Conservation (phyloP, 1,284 basidiomycete genomes). For the Moesziomyces aphidis region DNA sequence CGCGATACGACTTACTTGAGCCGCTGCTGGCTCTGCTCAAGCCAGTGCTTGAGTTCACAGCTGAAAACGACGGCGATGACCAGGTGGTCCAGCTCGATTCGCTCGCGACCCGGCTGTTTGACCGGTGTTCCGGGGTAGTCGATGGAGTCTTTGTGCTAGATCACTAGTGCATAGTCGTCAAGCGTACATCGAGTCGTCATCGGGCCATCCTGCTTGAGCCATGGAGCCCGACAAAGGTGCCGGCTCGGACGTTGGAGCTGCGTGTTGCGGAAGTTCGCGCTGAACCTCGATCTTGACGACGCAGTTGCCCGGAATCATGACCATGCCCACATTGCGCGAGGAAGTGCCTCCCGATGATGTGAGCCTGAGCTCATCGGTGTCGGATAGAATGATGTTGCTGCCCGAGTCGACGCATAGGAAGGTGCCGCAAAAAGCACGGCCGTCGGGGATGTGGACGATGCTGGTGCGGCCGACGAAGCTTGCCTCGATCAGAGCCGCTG, state of each 20-base stretch:
- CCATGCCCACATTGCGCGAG: slow-evolving; percentile 55
- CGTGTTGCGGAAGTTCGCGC: not conserved
- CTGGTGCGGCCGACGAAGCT: slow-evolving; percentile 44
- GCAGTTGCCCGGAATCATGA: slow-evolving; percentile 54
- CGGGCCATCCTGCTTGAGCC: slow-evolving; percentile 33
- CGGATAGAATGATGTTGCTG: slow-evolving; percentile 51
- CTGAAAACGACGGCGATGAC: slow-evolving; percentile 2
- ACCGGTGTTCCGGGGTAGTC: slow-evolving; percentile 4
- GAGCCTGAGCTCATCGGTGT: slow-evolving; percentile 37
- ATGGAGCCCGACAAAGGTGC: slow-evolving; percentile 6
- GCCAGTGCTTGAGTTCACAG: slow-evolving; percentile 4
- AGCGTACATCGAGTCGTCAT: slow-evolving; percentile 33
- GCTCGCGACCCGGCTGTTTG: slow-evolving; percentile 10
- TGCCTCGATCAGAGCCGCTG: slow-evolving; percentile 16
- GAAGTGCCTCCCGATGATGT: slow-evolving; percentile 13
- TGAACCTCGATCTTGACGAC: slow-evolving; percentile 47
- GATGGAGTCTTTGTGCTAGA: not conserved
- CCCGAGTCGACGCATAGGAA: slow-evolving; percentile 56
- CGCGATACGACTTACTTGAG: not conserved
- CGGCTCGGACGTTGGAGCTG: not conserved
- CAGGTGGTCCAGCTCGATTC: slow-evolving; percentile 15
- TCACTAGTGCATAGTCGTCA: slow-evolving; percentile 3
- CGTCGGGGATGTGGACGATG: slow-evolving; percentile 53
- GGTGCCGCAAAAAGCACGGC: slow-evolving; percentile 54
- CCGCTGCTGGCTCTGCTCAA: slow-evolving; percentile 9